Percentiles rank a stretch among this genome's conserved stretches.
phyloP scores from a whole-genome alignment of 208 protist species.

The Trypanosoma vivax region DNA sequence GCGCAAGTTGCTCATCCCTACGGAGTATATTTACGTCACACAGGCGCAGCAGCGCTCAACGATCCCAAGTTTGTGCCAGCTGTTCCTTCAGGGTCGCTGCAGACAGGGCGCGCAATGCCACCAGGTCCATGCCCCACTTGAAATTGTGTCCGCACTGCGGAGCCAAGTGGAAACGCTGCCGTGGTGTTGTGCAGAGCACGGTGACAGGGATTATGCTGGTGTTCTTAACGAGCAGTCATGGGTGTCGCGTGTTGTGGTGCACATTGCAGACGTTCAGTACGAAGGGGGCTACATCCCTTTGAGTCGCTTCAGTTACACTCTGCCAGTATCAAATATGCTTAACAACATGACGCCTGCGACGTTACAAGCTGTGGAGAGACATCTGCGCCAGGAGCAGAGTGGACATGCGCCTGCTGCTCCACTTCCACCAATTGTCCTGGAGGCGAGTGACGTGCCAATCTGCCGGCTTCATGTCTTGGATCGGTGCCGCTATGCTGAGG shows the following conservation, averaged over 20 bases:
- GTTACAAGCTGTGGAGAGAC: conserved; percentile 14
- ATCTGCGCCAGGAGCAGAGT: neutral
- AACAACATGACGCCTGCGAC: conserved; percentile 18
- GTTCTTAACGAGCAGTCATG: conserved; percentile 3
- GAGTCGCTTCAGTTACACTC: conserved; percentile 54
- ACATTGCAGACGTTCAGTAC: conserved; percentile 2
- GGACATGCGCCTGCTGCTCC: neutral
- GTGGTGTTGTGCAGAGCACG: conserved; percentile 62
- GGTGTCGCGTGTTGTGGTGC: neutral
- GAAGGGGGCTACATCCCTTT: conserved; percentile 31
- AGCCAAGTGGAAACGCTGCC: conserved; percentile 44
- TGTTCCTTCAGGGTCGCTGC: conserved; percentile 54
- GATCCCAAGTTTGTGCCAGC: conserved; percentile 65
- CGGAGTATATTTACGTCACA: conserved; percentile 5
- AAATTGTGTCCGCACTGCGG: conserved; percentile 43
- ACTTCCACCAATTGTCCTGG: neutral
- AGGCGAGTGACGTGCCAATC: conserved; percentile 17
- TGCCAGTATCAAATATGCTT: conserved; percentile 45
- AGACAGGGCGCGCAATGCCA: conserved; percentile 58
- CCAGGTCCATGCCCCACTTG: conserved; percentile 62
- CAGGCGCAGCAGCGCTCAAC: conserved; percentile 13
- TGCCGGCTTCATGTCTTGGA: conserved; percentile 64
- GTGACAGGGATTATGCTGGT: conserved; percentile 25
- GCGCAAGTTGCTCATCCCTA: conserved; percentile 19
- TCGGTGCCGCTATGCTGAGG: conserved; percentile 72